Conservation (phyloP, 164 flowering plant genomes). For the Taxillus chinensis region DNA sequence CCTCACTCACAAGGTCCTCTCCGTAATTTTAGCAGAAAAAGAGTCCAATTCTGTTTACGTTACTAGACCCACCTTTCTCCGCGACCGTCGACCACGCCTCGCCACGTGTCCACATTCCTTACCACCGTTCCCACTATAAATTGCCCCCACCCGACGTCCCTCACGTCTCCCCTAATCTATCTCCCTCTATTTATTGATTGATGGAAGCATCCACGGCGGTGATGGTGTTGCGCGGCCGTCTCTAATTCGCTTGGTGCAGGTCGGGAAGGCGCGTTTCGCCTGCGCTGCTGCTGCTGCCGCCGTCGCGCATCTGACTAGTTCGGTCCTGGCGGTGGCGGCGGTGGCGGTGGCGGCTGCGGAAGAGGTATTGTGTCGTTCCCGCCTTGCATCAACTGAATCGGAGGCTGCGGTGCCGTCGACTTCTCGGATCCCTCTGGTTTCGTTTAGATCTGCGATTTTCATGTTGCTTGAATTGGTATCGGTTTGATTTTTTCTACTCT, state of each 20-base stretch:
- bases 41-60: too few species aligned
- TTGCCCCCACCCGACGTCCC: not conserved
- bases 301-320: not conserved
- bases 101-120: not conserved
- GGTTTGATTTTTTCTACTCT: too few species aligned
- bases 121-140: not conserved
- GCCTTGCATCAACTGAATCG: constrained; percentile 94
- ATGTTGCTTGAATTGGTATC: too few species aligned
- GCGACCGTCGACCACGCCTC: not conserved
- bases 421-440: too few species aligned
- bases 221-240: constrained; percentile 19
- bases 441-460: too few species aligned
- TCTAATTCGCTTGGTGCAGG: constrained; percentile 95
- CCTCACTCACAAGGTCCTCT: too few species aligned
- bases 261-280: constrained; percentile 43
- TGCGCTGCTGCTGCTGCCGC: constrained; percentile 1
- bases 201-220: not conserved
- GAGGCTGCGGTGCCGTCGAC: constrained; percentile 34
- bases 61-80: too few species aligned
- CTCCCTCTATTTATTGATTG: not conserved
- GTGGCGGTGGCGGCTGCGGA: constrained; percentile 11
- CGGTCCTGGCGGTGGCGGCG: not conserved
- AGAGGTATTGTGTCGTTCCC: constrained; percentile 24
- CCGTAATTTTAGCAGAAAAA: too few species aligned
- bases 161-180: not conserved